A percentile compares a stretch with the other conserved stretches of the same genome.
Conservation (phyloP, 306 rosid species). For the Canavalia gladiata region DNA sequence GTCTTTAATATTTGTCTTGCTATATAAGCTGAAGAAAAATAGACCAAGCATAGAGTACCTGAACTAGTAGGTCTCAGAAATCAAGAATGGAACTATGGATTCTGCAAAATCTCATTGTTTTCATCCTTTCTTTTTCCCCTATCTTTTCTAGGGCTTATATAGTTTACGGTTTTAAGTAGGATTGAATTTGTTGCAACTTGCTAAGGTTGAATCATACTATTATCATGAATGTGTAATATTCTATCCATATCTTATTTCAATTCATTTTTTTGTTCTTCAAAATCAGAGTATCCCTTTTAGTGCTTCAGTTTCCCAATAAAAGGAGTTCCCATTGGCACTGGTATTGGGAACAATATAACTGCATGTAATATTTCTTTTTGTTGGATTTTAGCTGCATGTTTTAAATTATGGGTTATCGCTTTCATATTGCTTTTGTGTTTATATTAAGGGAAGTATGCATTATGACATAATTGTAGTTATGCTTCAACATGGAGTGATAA, state of each 20-base stretch:
- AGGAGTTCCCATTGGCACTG: slow-evolving; percentile 15
- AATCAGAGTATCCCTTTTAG: slow-evolving; percentile 18
- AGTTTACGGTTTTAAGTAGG: background rate
- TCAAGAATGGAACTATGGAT: slow-evolving; percentile 33
- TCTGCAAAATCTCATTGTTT: slow-evolving; percentile 2
- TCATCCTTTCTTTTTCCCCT: background rate
- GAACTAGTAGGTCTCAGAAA: background rate
- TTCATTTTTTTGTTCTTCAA: background rate
- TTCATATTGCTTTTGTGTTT: slow-evolving; percentile 8
- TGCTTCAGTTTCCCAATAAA: background rate
- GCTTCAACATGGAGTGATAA: slow-evolving; percentile 95
- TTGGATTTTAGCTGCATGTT: background rate
- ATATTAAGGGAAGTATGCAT: slow-evolving; percentile 10
- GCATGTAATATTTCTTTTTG: background rate
- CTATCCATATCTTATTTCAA: background rate
- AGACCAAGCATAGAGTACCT: background rate
- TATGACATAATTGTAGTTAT: slow-evolving; percentile 62
- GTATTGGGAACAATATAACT: background rate
- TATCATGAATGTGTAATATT: background rate
- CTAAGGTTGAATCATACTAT: slow-evolving; percentile 16
- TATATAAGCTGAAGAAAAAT: too few species aligned
- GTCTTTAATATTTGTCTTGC: too few species aligned
- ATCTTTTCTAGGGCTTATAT: background rate
- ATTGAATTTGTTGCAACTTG: slow-evolving; percentile 8
- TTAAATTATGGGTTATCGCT: background rate